phyloP scores from a whole-genome alignment of 345 rosid genomes.

The Carallia pectinifolia region DNA sequence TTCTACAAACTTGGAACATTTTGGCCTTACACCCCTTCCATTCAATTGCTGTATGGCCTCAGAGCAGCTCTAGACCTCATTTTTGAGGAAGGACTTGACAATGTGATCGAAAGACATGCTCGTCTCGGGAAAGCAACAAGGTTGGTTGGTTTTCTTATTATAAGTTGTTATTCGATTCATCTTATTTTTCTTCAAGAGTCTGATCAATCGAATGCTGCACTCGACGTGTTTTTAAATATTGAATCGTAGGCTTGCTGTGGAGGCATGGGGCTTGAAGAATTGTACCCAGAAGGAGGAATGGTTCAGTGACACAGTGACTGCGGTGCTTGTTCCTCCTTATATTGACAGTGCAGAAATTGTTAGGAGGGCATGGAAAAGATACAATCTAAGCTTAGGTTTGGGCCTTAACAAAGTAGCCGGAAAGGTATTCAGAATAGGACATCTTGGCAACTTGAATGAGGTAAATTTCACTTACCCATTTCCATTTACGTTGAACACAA shows the following conservation, averaged over 20 bases:
- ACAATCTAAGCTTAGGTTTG: constrained; percentile 91
- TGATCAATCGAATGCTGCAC: neutral
- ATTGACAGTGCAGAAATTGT: constrained; percentile 85
- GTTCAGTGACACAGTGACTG: constrained; percentile 97
- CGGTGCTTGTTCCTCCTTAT: constrained; percentile 80
- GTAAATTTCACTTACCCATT: constrained; percentile 34
- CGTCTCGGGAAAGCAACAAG: constrained; percentile 93
- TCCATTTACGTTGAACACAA: neutral
- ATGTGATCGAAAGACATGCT: constrained; percentile 76
- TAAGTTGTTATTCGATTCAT: neutral
- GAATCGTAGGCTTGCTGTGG: constrained; percentile 80
- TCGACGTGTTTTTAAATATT: neutral
- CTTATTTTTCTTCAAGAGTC: neutral
- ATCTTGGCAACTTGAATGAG: constrained; percentile 90
- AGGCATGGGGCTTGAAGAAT: constrained; percentile 99
- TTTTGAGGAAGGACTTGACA: constrained; percentile 95
- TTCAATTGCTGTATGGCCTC: constrained; percentile 85
- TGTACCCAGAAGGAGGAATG: constrained; percentile 97
- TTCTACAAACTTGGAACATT: constrained; percentile 80
- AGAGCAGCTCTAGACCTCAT: constrained; percentile 92
- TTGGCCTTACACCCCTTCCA: constrained; percentile 99
- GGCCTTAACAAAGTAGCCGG: constrained; percentile 99
- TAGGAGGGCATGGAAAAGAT: constrained; percentile 84
- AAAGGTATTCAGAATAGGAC: constrained; percentile 97
- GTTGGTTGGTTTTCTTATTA: constrained; percentile 28